Evolutionary conservation across 306 rosid genomes (phyloP).

Genomic region (Betula pendula): DNA sequence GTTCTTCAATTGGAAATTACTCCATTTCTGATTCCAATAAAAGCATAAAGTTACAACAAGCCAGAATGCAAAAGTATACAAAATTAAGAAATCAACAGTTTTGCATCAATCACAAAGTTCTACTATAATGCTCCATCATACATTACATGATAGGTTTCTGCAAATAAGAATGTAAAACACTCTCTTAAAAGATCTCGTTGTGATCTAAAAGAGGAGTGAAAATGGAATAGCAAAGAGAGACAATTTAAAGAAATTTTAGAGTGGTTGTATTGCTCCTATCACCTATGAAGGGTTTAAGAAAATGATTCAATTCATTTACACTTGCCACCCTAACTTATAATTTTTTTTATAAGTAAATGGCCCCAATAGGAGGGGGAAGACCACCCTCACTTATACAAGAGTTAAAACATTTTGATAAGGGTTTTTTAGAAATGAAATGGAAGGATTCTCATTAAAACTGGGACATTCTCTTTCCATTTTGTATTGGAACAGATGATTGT

Average conservation of each 20-base stretch:
- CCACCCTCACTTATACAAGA: not conserved
- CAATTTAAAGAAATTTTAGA: not conserved
- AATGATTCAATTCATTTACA: not conserved
- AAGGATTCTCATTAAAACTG: not conserved
- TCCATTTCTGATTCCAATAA: slow-evolving; percentile 17
- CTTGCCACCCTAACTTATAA: not conserved
- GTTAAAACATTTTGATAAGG: not conserved
- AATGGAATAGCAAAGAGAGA: not conserved
- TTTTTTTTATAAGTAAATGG: too few species aligned
- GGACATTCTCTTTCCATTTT: not conserved
- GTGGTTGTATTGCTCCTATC: not conserved
- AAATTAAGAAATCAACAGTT: not conserved
- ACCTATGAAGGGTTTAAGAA: not conserved
- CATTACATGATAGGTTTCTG: not conserved
- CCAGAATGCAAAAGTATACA: not conserved
- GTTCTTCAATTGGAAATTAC: slow-evolving; percentile 5
- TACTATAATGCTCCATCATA: not conserved
- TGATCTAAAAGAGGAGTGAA: not conserved
- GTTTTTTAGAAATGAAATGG: not conserved
- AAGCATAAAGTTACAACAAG: not conserved
- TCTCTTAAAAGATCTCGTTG: not conserved
- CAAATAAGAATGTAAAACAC: not conserved
- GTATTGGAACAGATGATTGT: not conserved
- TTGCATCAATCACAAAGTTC: not conserved
- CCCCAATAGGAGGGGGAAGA: too few species aligned